Conservation (phyloP, 306 rosid species). For the Neltuma alba region DNA sequence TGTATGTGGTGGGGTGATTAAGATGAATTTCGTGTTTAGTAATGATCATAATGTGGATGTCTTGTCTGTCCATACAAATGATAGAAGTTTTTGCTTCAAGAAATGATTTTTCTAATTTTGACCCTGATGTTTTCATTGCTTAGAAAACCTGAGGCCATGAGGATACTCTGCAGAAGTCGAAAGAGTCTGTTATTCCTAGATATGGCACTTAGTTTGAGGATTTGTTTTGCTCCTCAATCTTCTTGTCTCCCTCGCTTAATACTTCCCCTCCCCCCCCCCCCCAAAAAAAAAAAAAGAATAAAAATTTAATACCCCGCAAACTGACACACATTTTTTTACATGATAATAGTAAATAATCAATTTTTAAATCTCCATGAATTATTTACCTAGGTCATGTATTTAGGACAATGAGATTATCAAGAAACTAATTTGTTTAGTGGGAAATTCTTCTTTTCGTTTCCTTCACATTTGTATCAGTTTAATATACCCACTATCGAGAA, state of each 20-base stretch:
- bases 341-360: neutral
- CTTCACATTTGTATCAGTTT: neutral
- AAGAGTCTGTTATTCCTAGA: neutral
- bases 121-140: neutral
- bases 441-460: neutral
- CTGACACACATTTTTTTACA: neutral
- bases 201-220: neutral
- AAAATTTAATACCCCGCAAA: too few relatives aligned
- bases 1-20: neutral
- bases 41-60: neutral
- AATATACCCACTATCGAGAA: neutral
- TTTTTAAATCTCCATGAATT: neutral
- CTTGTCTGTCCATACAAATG: neutral
- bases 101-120: neutral
- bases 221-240: neutral
- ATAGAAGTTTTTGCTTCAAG: neutral
- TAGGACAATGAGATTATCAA: neutral
- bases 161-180: neutral
- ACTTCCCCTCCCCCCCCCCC: neutral
- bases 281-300: too few relatives aligned
- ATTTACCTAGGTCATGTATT: neutral
- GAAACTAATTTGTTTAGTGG: neutral
- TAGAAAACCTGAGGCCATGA: neutral
- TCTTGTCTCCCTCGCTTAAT: neutral
- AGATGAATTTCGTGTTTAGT: neutral